Base-by-base conservation (phyloP, 345 rosid species). In the Citrus mangshanensis region DNA sequence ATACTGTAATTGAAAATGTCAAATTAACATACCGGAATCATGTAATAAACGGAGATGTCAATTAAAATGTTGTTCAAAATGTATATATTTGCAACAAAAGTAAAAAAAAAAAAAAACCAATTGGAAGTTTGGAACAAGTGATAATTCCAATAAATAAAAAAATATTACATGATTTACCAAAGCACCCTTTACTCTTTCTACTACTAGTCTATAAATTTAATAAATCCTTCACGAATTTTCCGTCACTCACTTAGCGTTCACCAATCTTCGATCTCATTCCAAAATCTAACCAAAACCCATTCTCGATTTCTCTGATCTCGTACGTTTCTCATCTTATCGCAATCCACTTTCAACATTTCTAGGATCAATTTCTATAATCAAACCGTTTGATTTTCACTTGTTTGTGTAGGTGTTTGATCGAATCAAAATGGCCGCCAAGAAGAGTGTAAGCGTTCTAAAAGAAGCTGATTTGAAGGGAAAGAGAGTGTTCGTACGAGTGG, bases 401-500 rank as follows among this genome's bases (percentile, higher is more conserved):
- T 37, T 21, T 58, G 51, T 74, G 68, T 22, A 61, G 78, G n/a
- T 46, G 18, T 77, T 25, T 35, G 30, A 34, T 75, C 21, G 28
- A 22, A 4, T 24, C 16, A 55, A 68, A 28, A 85, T 85, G 90
- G 87, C 79, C 46, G 83, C 90, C 10, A 89, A 91, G 90, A 89
- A 70, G 84, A 89, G 91, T 68, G 91, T 91, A 1, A 76, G 91
- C 40, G 74, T 46, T 46, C 73, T 91, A 55, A 83, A 85, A 79
- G 91, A 84, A 76, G 84, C 90, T 0, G 91, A 89, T 79, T 79
- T 91, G 87, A 88, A 88, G 70, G 94, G 94, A n/a, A 91, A 91
- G 87, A 82, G 82, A 72, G 94, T 91, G 64, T 91, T 91, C 49
- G 91, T 88, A 38, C 78, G 90, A 78, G 92, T 89, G 54, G 90